phyloP scores from a whole-genome alignment of 306 rosid species.

The Lathyrus sativus region DNA sequence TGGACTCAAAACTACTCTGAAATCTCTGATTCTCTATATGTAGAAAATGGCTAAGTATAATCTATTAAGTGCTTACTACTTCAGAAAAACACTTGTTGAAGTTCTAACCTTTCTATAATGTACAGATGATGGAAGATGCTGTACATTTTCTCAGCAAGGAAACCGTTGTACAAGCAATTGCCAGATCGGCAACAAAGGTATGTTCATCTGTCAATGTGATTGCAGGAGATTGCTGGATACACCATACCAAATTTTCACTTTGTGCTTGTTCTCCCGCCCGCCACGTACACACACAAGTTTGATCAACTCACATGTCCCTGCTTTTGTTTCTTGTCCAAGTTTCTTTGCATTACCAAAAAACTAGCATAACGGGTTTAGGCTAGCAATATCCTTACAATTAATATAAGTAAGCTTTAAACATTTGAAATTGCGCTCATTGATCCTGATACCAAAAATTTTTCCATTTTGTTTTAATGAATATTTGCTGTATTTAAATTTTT shows the following conservation, averaged over 20 bases:
- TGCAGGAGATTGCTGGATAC: slow-evolving; percentile 20
- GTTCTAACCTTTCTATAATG: slow-evolving; percentile 35
- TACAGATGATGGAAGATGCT: slow-evolving; percentile 96
- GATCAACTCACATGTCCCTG: neutral
- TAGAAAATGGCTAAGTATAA: slow-evolving; percentile 25
- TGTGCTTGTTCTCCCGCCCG: neutral
- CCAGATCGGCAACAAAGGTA: slow-evolving; percentile 98
- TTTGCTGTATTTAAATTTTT: neutral
- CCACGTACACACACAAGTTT: neutral
- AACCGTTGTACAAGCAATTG: slow-evolving; percentile 90
- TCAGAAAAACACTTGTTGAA: slow-evolving; percentile 18
- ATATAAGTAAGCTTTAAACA: neutral
- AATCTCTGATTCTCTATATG: slow-evolving; percentile 13
- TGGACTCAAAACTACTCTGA: slow-evolving; percentile 12
- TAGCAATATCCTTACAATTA: neutral
- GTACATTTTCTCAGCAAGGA: slow-evolving; percentile 96
- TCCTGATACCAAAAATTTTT: neutral
- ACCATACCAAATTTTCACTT: neutral
- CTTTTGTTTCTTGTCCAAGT: slow-evolving; percentile 26
- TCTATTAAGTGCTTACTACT: slow-evolving; percentile 4
- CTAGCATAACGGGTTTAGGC: neutral
- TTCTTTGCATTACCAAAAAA: neutral
- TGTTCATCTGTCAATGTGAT: slow-evolving; percentile 27
- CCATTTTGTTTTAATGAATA: neutral
- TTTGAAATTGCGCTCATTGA: neutral